phyloP scores from a whole-genome alignment of 495 filamentous ascomycete species.

The Penicillium bialowiezense region DNA sequence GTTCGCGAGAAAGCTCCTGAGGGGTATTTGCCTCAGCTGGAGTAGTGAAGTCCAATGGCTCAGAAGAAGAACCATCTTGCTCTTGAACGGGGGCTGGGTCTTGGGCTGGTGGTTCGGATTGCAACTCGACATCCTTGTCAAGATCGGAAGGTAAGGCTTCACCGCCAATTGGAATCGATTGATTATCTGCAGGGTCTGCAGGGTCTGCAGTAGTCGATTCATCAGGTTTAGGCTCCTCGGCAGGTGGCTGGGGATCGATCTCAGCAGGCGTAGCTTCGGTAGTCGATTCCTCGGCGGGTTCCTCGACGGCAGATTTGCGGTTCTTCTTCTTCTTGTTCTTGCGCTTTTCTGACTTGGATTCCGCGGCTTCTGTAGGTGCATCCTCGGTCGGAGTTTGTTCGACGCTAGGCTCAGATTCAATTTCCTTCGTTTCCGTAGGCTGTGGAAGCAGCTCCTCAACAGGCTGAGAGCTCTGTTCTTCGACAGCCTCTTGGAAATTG shows the following conservation, averaged over 20 bases:
- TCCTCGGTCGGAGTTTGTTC: not conserved
- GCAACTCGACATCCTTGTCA: slow-evolving; percentile 1
- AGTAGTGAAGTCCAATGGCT: slow-evolving; percentile 7
- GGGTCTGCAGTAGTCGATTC: slow-evolving; percentile 10
- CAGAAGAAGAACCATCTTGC: not conserved
- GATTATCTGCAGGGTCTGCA: slow-evolving; percentile 7
- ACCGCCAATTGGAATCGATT: slow-evolving; percentile 18
- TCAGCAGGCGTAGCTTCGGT: slow-evolving; percentile 16
- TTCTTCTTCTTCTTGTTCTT: slow-evolving; percentile 39
- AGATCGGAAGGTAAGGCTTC: slow-evolving; percentile 14
- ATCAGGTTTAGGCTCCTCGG: slow-evolving; percentile 13
- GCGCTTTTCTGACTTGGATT: slow-evolving; percentile 23
- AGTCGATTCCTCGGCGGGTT: slow-evolving; percentile 13
- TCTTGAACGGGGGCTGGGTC: not conserved
- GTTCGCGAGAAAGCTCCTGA: not conserved
- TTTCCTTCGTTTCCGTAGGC: not conserved
- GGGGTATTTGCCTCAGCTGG: slow-evolving; percentile 18
- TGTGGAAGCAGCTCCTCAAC: not conserved
- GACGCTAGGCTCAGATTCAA: slow-evolving; percentile 1
- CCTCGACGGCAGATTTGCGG: slow-evolving; percentile 28
- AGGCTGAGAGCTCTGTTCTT: slow-evolving; percentile 11
- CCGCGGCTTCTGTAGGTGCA: slow-evolving; percentile 2
- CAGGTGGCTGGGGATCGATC: slow-evolving; percentile 11
- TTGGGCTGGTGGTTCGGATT: slow-evolving; percentile 8
- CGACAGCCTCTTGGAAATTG: slow-evolving; percentile 24